Evolutionary conservation across 441 rosid genomes (phyloP), one percentile per base, ranked within the genome.

Genomic region (Pelargonium cotyledonis): DNA sequence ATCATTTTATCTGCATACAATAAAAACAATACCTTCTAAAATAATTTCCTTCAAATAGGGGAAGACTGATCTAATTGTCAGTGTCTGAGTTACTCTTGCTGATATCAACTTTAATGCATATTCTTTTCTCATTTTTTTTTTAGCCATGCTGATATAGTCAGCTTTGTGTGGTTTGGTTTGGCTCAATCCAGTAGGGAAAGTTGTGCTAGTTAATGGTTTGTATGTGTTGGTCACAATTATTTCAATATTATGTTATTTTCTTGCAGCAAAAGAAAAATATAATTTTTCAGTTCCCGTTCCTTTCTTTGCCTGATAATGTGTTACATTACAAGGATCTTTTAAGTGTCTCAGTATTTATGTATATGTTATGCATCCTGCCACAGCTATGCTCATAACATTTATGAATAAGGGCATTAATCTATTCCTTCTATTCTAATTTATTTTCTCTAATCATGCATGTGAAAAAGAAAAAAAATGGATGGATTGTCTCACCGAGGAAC

Each of bases 381-480:
- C 21, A 15, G n/a, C 11, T n/a, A 0, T 5, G 61, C n/a, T 38
- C 38, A 19, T 4, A 3, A 19, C 21, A 11, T 18, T 58, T 21
- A 16, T 66, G 40, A 46, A 47, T 35, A 49, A 1, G 14, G 68
- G n/a, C 38, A 14, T 29, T 26, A 35, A 15, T 47, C 4, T n/a
- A 38, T 35, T 70, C 63, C 7, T 63, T 31, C 16, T 44, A 58
- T 8, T 10, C 31, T 65, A 2, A 0, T 60, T 11, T 63, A 29
- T 41, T 9, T 55, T 18, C 46, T 55, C 21, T 14, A 61, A 14
- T 41, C 7, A 7, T 58, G 8, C 21, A 51, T 31, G 65, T 69
- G 60, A 49, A 23, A 38, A 62, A 78, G 82, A 73, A 55, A 55
- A 74, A 80, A 94, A 74, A 80, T 94, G 99, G 99, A 95, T 75